These are phyloP conservation scores for Populus deltoides DNA, from an alignment of 345 rosid genomes.

Conservation along the genomic window DNA sequence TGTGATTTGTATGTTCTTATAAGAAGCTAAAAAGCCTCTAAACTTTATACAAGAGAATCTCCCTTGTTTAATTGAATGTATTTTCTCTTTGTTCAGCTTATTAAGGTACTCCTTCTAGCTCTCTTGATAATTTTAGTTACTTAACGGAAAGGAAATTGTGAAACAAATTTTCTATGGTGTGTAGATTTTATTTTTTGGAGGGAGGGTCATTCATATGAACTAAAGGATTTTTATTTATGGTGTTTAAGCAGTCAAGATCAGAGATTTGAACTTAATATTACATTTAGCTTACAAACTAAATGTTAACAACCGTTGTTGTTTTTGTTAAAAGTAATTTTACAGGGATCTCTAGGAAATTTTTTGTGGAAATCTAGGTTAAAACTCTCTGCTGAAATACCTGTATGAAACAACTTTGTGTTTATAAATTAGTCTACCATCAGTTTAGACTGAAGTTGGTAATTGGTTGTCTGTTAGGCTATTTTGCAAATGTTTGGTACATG, in stretches of 20 bases:
- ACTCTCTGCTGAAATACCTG: not conserved
- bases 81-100: not conserved
- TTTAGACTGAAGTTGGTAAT: not conserved
- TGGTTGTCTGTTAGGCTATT: not conserved
- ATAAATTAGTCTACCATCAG: not conserved
- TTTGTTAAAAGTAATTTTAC: not conserved
- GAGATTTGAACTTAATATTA: not conserved
- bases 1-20: conserved; percentile 5
- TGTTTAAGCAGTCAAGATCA: not conserved
- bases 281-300: not conserved
- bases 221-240: not conserved
- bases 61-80: not conserved
- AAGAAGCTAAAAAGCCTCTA: conserved; percentile 1
- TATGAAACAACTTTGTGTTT: not conserved
- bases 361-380: not conserved
- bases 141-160: not conserved
- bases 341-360: not conserved
- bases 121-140: not conserved
- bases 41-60: conserved; percentile 10
- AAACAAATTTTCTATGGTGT: not conserved
- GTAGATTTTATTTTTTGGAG: not conserved
- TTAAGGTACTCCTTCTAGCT: not conserved
- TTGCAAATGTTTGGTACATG: not conserved
- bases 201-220: not conserved
- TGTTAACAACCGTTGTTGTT: not conserved